Conservation (phyloP, 202 grass and related monocot genomes). For the Schoenoplectus triqueter region DNA sequence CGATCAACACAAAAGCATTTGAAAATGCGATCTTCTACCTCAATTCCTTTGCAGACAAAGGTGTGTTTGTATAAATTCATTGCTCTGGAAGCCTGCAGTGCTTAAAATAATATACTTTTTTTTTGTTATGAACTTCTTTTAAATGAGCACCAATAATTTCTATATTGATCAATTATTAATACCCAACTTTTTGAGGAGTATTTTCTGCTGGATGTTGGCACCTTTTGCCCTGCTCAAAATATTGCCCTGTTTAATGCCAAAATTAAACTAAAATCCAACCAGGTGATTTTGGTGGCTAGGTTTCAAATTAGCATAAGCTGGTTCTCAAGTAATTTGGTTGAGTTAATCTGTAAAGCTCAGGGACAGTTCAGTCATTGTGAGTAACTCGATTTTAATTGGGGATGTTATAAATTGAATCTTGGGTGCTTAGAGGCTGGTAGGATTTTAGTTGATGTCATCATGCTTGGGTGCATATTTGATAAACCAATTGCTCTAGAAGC, state of each 20-base stretch:
- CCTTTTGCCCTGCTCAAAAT: neutral
- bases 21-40: conserved; percentile 99
- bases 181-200: neutral
- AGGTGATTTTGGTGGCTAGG: neutral
- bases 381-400: neutral
- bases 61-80: conserved; percentile 8
- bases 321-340: conserved; percentile 2
- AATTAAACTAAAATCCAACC: neutral
- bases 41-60: conserved; percentile 95
- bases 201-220: neutral
- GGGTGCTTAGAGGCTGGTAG: neutral
- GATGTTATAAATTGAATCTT: conserved; percentile 2
- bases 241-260: neutral
- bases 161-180: neutral
- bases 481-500: neutral
- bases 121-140: neutral
- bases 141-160: neutral
- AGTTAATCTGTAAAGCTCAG: neutral
- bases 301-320: neutral
- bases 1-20: conserved; percentile 94
- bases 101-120: neutral
- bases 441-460: conserved; percentile 8
- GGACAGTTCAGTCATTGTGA: neutral
- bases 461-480: neutral
- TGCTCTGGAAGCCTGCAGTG: neutral